Evolutionary conservation across 2,329 filamentous ascomycete genomes (phyloP).

Genomic region (Achaetomium macrosporum): DNA sequence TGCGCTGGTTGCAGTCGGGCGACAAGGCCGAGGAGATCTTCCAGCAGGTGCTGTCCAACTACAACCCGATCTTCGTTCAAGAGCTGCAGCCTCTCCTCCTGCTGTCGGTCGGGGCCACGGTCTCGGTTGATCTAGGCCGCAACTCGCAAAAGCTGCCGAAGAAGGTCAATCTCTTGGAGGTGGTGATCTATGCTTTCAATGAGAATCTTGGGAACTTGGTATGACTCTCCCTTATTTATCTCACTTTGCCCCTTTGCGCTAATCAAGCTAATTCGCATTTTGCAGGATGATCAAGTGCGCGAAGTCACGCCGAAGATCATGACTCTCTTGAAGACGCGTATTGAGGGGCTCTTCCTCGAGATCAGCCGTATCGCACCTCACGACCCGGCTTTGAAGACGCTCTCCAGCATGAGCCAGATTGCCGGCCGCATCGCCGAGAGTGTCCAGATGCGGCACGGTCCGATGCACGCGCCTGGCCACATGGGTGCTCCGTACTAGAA

Average conservation of each 20-base stretch:
- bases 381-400: constrained; percentile 43
- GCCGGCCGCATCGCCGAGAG: constrained; percentile 22
- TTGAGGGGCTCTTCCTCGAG: constrained; percentile 48
- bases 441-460: constrained; percentile 17
- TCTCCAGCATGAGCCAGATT: constrained; percentile 38
- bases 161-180: constrained; percentile 56
- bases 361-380: constrained; percentile 43
- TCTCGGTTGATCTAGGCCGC: constrained; percentile 49
- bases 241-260: not conserved
- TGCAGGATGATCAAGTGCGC: constrained; percentile 48
- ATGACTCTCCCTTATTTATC: constrained; percentile 29
- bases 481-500: constrained; percentile 13
- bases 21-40: constrained; percentile 57
- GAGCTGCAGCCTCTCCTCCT: constrained; percentile 56
- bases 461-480: constrained; percentile 14
- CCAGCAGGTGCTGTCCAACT: constrained; percentile 46
- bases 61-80: constrained; percentile 47
- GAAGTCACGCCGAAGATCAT: constrained; percentile 54
- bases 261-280: constrained; percentile 27
- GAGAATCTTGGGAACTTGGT: constrained; percentile 45
- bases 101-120: constrained; percentile 58
- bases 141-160: constrained; percentile 46
- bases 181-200: constrained; percentile 50
- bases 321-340: constrained; percentile 44
- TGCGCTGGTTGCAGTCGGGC: constrained; percentile 61